Conservation (phyloP, 75 land plant genomes). For the Cryptomeria japonica region DNA sequence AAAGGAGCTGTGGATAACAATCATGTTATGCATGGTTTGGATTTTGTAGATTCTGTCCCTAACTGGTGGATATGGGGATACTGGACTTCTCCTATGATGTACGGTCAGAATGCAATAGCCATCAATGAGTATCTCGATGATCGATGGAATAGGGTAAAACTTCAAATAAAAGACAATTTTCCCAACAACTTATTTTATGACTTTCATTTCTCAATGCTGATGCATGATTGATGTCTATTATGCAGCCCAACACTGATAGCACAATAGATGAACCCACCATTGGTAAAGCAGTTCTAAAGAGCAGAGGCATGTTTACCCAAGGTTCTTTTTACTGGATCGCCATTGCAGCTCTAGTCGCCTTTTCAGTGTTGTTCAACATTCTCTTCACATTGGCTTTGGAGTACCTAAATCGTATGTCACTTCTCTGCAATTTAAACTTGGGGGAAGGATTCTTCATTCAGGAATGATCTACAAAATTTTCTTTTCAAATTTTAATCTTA, state of each 20-base stretch:
- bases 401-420: slow-evolving; percentile 41
- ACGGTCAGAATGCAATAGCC: slow-evolving; percentile 61
- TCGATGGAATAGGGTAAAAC: slow-evolving; percentile 55
- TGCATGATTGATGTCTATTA: slow-evolving; percentile 3
- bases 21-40: neutral
- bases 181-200: neutral
- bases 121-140: slow-evolving; percentile 71
- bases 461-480: neutral
- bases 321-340: slow-evolving; percentile 51
- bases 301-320: slow-evolving; percentile 33
- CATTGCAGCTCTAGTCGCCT: slow-evolving; percentile 52
- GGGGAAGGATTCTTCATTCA: neutral
- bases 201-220: neutral
- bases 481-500: neutral
- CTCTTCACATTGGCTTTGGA: slow-evolving; percentile 34
- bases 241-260: slow-evolving; percentile 39
- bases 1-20: neutral
- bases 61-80: slow-evolving; percentile 85
- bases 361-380: slow-evolving; percentile 48
- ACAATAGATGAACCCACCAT: slow-evolving; percentile 35
- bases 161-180: neutral
- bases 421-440: neutral
- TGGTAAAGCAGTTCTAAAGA: slow-evolving; percentile 36
- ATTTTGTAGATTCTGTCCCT: slow-evolving; percentile 43
- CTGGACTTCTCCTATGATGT: slow-evolving; percentile 70